A percentile compares a stretch with the other conserved stretches of the same genome.
phyloP scores from a whole-genome alignment of 768 basidiomycete genomes.

The Amanita pseudoporphyria region DNA sequence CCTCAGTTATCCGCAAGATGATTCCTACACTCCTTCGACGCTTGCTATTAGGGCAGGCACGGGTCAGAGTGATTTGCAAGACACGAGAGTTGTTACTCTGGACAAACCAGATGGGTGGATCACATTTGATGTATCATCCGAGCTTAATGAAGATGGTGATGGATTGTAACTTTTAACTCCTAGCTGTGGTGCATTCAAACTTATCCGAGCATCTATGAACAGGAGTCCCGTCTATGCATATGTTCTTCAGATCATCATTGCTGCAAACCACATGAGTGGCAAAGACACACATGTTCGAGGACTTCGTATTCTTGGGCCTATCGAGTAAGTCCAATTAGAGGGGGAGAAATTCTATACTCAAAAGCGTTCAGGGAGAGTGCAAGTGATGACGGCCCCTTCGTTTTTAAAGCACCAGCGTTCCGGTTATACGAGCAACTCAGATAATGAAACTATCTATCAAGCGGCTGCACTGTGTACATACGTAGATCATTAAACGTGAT shows the following conservation, averaged over 20 bases:
- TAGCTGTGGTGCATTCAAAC: not conserved
- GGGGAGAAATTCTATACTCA: conserved; percentile 22
- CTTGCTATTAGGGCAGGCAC: conserved; percentile 90
- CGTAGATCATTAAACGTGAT: not conserved
- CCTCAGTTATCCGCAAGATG: conserved; percentile 76
- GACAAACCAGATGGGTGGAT: conserved; percentile 95
- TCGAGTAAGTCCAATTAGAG: conserved; percentile 48
- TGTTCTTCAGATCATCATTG: conserved; percentile 81
- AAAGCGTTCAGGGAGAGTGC: not conserved
- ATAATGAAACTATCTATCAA: not conserved
- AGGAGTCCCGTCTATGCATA: conserved; percentile 88
- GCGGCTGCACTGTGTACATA: not conserved
- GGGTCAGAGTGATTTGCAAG: conserved; percentile 84
- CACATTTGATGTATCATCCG: conserved; percentile 75
- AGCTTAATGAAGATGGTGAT: conserved; percentile 69
- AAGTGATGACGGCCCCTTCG: conserved; percentile 6
- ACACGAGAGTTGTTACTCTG: conserved; percentile 75
- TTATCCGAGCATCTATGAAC: not conserved
- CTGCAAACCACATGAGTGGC: conserved; percentile 95
- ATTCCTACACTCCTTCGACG: conserved; percentile 94
- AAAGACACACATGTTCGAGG: conserved; percentile 98
- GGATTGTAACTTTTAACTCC: conserved; percentile 42
- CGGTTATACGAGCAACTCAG: conserved; percentile 7
- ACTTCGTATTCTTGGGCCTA: conserved; percentile 74
- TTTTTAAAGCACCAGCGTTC: conserved; percentile 3